Evolutionary conservation across 106 monocot species (phyloP), one percentile per base, ranked within the genome.

Genomic region (Acorus calamus): DNA sequence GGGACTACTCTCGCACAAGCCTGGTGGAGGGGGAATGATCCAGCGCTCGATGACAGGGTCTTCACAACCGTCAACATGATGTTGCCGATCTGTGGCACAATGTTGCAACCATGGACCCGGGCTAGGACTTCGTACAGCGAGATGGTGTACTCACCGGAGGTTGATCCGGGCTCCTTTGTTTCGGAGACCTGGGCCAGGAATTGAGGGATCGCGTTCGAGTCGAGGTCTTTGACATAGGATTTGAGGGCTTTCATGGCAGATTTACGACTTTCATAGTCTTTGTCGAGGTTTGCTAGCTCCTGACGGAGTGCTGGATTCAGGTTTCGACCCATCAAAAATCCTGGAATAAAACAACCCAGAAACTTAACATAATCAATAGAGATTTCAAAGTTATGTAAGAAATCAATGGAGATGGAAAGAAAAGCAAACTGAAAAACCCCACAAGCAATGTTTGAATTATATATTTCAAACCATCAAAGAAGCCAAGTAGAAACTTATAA

Each of bases 91-190:
- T 96, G 94, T 3, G 94, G 91, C 13, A 87, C 82, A 50, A 96
- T 96, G 55, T 81, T 96, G 14, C 80, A 82, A 14, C 94, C 94
- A 51, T 96, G 90, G 49, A 91, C 90, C 61, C 90, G 65, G 4
- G 94, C 94, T 8, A 96, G 84, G 28, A 96, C 91, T 53, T 96
- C 94, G 51, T 84, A 96, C 13, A 96, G 82, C 8, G 94, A 96
- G 42, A 96, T 96, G 42, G 91, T 85, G 68, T 79, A 85, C 55
- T 96, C 90, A 2, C 87, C 91, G 3, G 78, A 76, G 52, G 78
- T 63, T 4, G 76, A 56, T 2, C 76, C 80, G 3, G 59, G 72
- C 13, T 77, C 87, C 47, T 85, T 84, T 53, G 76, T 82, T 71
- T 82, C 82, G 11, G 94, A 87, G 44, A 90, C 94, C 60, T 89